Base-by-base conservation (phyloP, 495 filamentous ascomycete species). In the Penicillium longicatenatum region DNA sequence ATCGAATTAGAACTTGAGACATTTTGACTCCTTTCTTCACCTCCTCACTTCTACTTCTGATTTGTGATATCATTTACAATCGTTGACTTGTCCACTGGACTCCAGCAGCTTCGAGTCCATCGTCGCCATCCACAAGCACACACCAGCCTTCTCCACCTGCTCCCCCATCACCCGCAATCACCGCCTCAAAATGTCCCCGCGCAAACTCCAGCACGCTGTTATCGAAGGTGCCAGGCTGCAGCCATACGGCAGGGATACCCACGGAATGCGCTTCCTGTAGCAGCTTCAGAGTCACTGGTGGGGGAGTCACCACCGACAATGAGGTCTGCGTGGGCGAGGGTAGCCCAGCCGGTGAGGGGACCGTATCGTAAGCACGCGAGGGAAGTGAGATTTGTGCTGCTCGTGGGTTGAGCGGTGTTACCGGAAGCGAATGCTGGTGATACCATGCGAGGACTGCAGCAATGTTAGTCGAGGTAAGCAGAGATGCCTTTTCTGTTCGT, bases 171-270 rank as follows among this genome's bases (percentile, higher is more conserved):
- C 83, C 83, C 5, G 88, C 91, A 61, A 96, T 79, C 22, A 86
- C 88, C 22, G 85, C 85, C 60, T 83, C 75, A 69, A 93, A 91
- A 64, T 81, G 80, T 61, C 68, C 74, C 55, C 67, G 73, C 20
- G 91, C 91, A 72, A 80, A 94, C 8, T 77, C 75, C 59, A 96
- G 64, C 43, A 89, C 88, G 41, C 84, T 79, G 24, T 87, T 81
- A 68, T 96, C 84, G 63, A 89, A 97, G 9, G 84, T 92, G 1
- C 93, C 93, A 0, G 94, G 94, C 72, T 98, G 94, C 55, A 98
- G 71, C 89, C 92, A 98, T 14, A 97, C 90, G 14, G 88, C 85
- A 4, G 82, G 81, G 8, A 97, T 80, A 0, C 93, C 92, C 6
- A 89, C 81, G 22, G 84, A 81, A 69, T 89, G 89, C 1, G 93